phyloP scores from a whole-genome alignment of 305 asterid species.

The Solanum hybrid region DNA sequence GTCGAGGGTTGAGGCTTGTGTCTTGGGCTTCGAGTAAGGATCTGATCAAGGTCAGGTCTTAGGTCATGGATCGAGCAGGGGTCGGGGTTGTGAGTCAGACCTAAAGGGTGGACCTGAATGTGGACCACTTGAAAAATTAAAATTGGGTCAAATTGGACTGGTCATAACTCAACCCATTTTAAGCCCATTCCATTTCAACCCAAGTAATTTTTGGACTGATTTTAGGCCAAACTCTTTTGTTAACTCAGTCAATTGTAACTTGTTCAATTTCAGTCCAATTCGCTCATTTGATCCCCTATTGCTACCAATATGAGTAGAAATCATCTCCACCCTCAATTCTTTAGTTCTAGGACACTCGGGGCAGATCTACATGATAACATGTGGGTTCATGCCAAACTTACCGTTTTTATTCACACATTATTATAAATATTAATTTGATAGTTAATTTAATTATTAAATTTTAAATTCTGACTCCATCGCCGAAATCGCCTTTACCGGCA shows the following conservation, averaged over 20 bases:
- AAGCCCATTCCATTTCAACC: neutral
- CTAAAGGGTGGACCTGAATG: neutral
- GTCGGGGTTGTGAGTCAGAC: neutral
- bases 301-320: neutral
- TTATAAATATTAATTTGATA: neutral
- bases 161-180: neutral
- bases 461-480: neutral
- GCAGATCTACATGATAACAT: neutral
- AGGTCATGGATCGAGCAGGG: neutral
- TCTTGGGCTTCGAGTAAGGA: neutral
- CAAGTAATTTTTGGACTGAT: neutral
- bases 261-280: neutral
- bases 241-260: neutral
- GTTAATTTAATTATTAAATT: neutral
- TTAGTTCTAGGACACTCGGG: neutral
- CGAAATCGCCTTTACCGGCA: neutral
- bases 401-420: neutral
- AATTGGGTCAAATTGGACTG: neutral
- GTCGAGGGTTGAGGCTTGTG: neutral
- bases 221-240: neutral
- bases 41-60: neutral
- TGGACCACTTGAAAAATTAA: neutral
- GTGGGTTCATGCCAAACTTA: neutral
- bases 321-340: neutral
- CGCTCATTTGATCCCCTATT: neutral